These are phyloP conservation scores for Darksidea phi DNA, from an alignment of 495 filamentous ascomycete genomes.

Conservation along the genomic window DNA sequence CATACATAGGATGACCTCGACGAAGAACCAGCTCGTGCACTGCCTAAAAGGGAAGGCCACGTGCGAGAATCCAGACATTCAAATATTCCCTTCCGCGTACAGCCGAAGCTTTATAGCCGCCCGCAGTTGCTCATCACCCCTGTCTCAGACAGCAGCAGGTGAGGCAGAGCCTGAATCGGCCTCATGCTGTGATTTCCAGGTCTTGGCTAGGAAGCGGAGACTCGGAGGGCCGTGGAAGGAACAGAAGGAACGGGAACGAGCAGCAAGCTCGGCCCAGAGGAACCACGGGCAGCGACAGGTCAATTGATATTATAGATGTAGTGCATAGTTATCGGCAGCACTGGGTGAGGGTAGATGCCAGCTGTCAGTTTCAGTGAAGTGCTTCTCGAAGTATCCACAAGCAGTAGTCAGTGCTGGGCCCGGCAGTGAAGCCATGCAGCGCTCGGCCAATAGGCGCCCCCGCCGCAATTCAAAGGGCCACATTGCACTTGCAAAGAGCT, in stretches of 20 bases:
- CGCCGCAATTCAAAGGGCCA: constrained; percentile 1
- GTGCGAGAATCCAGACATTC: too few species aligned
- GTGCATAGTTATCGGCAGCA: too few species aligned
- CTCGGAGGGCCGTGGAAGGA: background rate
- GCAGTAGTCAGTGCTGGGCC: background rate
- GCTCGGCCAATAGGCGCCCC: background rate
- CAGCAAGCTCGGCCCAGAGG: background rate
- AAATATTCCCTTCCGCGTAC: too few species aligned
- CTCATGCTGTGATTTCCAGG: background rate
- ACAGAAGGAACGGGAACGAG: too few species aligned
- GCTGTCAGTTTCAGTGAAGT: background rate
- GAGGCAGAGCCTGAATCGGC: background rate
- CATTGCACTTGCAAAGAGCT: constrained; percentile 1
- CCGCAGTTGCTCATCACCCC: too few species aligned
- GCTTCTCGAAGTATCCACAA: background rate
- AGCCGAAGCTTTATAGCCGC: too few species aligned
- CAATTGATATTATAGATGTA: background rate
- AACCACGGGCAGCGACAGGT: too few species aligned
- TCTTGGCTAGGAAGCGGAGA: background rate
- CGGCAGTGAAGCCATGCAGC: background rate
- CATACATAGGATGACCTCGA: too few species aligned
- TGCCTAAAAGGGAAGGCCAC: too few species aligned
- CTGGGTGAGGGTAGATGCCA: background rate
- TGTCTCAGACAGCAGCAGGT: background rate
- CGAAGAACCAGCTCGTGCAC: too few species aligned